phyloP scores from a whole-genome alignment of 2,329 filamentous ascomycete species.

The Thielaviopsis musarum region DNA sequence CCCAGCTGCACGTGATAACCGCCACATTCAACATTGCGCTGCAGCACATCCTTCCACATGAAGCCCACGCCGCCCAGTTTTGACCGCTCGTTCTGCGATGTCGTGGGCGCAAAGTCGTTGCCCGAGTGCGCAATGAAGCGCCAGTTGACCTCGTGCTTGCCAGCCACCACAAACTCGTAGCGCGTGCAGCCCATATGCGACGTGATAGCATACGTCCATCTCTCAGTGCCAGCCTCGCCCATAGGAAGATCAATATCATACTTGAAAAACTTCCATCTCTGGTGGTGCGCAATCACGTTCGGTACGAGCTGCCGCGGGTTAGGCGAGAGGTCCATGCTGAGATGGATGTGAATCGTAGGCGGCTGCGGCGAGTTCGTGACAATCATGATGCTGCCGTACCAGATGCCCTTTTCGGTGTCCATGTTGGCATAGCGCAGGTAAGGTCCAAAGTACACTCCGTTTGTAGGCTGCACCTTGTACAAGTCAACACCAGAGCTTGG shows the following conservation, averaged over 20 bases:
- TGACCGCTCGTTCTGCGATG: slow-evolving; percentile 69
- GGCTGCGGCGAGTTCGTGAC: slow-evolving; percentile 83
- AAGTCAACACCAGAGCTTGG: slow-evolving; percentile 78
- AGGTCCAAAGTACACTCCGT: slow-evolving; percentile 94
- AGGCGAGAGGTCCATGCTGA: slow-evolving; percentile 76
- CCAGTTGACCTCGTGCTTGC: slow-evolving; percentile 80
- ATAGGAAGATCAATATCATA: slow-evolving; percentile 85
- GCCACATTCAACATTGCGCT: slow-evolving; percentile 91
- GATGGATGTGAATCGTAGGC: slow-evolving; percentile 88
- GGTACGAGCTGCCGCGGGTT: slow-evolving; percentile 79
- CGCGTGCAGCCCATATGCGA: slow-evolving; percentile 94
- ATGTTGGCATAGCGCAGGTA: slow-evolving; percentile 95
- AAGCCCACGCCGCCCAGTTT: slow-evolving; percentile 78
- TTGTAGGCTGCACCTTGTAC: slow-evolving; percentile 85
- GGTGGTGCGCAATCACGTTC: slow-evolving; percentile 71
- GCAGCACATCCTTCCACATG: slow-evolving; percentile 98
- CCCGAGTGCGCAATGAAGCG: slow-evolving; percentile 91
- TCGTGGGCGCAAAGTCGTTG: slow-evolving; percentile 84
- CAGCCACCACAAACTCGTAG: slow-evolving; percentile 92
- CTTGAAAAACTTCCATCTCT: slow-evolving; percentile 88
- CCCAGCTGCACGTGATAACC: slow-evolving; percentile 92
- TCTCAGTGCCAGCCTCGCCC: slow-evolving; percentile 61
- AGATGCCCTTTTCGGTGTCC: slow-evolving; percentile 78
- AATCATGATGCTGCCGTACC: slow-evolving; percentile 86
- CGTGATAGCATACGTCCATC: slow-evolving; percentile 97